These are phyloP conservation scores for Nigrospora oryzae DNA, from an alignment of 2,329 filamentous ascomycete species.

Conservation along the genomic window DNA sequence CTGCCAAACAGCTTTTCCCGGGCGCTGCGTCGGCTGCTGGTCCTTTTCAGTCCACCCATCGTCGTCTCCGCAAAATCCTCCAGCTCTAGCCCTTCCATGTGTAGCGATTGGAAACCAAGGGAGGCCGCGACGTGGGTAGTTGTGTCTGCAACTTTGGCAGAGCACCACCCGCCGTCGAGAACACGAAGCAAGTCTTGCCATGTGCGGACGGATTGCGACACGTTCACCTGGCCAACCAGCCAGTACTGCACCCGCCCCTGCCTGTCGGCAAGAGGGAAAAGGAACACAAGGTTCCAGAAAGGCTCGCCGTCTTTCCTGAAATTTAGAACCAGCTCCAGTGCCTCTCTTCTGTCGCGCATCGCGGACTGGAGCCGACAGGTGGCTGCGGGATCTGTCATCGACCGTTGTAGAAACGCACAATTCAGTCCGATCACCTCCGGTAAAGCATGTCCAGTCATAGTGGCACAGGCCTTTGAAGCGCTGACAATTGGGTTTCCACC, in stretches of 20 bases:
- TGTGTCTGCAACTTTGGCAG: too few species aligned
- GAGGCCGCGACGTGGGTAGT: too few species aligned
- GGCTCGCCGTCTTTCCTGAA: constrained; percentile 40
- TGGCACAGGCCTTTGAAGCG: constrained; percentile 41
- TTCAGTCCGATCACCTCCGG: constrained; percentile 39
- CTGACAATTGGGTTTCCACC: constrained; percentile 41
- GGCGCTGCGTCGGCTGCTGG: too few species aligned
- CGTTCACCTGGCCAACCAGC: constrained; percentile 49
- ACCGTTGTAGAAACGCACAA: constrained; percentile 40
- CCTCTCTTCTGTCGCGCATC: constrained; percentile 16
- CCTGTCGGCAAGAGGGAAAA: constrained; percentile 40
- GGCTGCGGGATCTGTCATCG: constrained; percentile 31
- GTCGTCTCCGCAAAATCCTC: too few species aligned
- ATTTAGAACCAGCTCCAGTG: constrained; percentile 42
- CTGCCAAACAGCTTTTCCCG: too few species aligned
- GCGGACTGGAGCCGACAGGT: constrained; percentile 26
- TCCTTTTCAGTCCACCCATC: too few species aligned
- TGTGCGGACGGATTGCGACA: constrained; percentile 43
- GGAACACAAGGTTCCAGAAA: constrained; percentile 49
- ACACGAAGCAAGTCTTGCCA: constrained; percentile 41
- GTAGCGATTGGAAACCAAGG: too few species aligned
- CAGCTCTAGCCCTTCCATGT: too few species aligned
- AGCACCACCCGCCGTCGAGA: constrained; percentile 28
- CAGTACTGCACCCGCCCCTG: constrained; percentile 40
- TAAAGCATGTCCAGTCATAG: constrained; percentile 39